These are phyloP conservation scores for Arachis monticola DNA, from an alignment of 331 rosid genomes.

Conservation along the genomic window DNA sequence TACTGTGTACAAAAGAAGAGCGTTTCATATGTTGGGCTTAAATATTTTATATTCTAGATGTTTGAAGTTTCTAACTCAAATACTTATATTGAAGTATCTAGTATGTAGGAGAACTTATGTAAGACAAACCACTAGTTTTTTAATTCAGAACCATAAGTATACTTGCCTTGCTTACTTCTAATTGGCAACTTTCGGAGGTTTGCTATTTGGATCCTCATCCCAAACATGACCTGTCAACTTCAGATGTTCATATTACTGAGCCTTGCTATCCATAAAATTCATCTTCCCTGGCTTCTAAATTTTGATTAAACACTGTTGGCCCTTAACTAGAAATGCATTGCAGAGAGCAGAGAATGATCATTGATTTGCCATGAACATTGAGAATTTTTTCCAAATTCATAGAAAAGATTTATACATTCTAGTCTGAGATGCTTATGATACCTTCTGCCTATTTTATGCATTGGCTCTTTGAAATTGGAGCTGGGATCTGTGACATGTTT, in stretches of 20 bases:
- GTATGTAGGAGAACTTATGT: neutral
- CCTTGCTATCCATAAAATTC: neutral
- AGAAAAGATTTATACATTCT: slow-evolving; percentile 5
- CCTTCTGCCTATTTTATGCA: slow-evolving; percentile 71
- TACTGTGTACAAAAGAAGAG: neutral
- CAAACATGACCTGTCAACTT: slow-evolving; percentile 3
- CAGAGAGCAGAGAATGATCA: neutral
- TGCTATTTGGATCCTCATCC: neutral
- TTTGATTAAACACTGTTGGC: slow-evolving; percentile 10
- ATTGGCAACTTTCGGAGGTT: slow-evolving; percentile 7
- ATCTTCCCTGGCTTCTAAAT: slow-evolving; percentile 9
- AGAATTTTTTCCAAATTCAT: neutral
- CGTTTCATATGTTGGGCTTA: slow-evolving; percentile 12
- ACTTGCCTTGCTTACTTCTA: neutral
- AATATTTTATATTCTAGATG: slow-evolving; percentile 5
- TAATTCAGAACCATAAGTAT: neutral
- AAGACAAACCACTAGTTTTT: neutral
- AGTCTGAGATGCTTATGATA: slow-evolving; percentile 62
- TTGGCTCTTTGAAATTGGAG: slow-evolving; percentile 98
- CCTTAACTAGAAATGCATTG: slow-evolving; percentile 14
- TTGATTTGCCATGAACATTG: neutral
- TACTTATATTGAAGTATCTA: slow-evolving; percentile 12
- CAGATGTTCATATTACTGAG: neutral
- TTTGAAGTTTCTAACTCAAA: slow-evolving; percentile 21
- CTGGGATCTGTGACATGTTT: slow-evolving; percentile 91